Evolutionary conservation across 148 eudicot genomes (phyloP), one percentile per base, ranked within the genome.

Genomic region (Bassia scoparia): DNA sequence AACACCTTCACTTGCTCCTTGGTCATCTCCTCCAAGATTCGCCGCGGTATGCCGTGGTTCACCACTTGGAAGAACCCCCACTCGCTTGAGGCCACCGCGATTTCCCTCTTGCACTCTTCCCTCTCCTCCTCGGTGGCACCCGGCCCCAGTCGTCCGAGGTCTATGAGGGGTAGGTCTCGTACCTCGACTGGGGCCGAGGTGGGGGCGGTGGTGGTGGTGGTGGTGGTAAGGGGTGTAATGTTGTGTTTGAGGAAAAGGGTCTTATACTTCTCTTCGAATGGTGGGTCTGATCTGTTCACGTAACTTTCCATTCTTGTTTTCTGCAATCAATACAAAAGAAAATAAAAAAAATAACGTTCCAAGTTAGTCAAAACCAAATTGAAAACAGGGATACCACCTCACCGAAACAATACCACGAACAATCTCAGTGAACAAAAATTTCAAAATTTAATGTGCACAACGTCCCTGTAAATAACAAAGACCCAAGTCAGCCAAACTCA

Each of bases 31-130:
- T 84, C 84, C 55, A 91, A 27, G 27, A 89, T 61, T 11, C 80
- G 76, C 0, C n/a, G 23, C 0, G 88, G 52, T 14, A 89, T 74
- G 13, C 94, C 97, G 26, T 91, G 97, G 87, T 91, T 91, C 37
- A 89, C 80, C n/a, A 89, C 94, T 58, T 89, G 92, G 77, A 91
- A 91, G 67, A 89, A 91, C 7, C 97, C 97, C 97, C 97, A 91
- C 49, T 89, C 97, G 41, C 37, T 70, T 0, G 97, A 81, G 3
- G 94, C 94, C 65, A 71, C 21, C 3, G 84, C 87, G 54, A 91
- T 91, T 43, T 83, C 85, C 29, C 71, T 76, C 82, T 80, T 87
- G 81, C 97, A 91, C 14, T 54, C 61, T 31, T 86, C 85, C 29
- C 80, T 79, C 71, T 79, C 86, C 14, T 30, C 15, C 13, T 69